A percentile compares a stretch with the other conserved stretches of the same genome.
These are phyloP conservation scores for Parietichytrium sp. DNA, from an alignment of 108 stramenopile genomes.

Conservation along the genomic window DNA sequence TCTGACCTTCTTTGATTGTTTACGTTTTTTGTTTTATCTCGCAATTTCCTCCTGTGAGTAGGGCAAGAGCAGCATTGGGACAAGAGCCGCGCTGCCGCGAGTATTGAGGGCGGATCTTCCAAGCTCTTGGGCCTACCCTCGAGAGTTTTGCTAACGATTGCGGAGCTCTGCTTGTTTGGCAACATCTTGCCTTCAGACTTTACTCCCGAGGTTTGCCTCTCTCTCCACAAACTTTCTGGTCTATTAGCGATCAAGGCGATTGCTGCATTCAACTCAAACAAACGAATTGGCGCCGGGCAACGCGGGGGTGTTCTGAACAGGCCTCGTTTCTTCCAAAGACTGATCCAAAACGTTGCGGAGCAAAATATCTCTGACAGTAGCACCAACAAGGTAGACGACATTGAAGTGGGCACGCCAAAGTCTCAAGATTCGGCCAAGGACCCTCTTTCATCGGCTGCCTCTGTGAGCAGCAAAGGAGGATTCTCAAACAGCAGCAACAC, in stretches of 20 bases:
- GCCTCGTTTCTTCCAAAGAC: conserved; percentile 31
- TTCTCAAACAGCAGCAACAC: no score
- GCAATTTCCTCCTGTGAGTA: no score
- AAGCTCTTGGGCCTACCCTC: conserved; percentile 23
- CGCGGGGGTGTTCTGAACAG: conserved; percentile 26
- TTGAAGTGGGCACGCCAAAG: no score
- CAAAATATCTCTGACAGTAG: no score
- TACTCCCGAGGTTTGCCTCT: conserved; percentile 23
- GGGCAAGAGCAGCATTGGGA: conserved; percentile 30
- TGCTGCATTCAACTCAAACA: conserved; percentile 34
- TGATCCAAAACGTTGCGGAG: conserved; percentile 30
- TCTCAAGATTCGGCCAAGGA: no score
- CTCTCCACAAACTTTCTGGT: neutral
- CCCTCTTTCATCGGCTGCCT: no score
- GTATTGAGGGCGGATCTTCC: conserved; percentile 5
- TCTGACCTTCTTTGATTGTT: no score
- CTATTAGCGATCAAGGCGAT: conserved; percentile 1
- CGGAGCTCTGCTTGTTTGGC: conserved; percentile 20
- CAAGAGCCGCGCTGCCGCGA: conserved; percentile 37
- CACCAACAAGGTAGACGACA: no score
- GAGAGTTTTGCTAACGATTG: neutral
- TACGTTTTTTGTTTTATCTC: no score
- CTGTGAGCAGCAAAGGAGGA: no score
- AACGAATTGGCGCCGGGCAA: conserved; percentile 4
- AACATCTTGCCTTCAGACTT: conserved; percentile 34